phyloP scores from a whole-genome alignment of 2,329 filamentous ascomycete genomes.

The Sphaerostilbella broomeana region DNA sequence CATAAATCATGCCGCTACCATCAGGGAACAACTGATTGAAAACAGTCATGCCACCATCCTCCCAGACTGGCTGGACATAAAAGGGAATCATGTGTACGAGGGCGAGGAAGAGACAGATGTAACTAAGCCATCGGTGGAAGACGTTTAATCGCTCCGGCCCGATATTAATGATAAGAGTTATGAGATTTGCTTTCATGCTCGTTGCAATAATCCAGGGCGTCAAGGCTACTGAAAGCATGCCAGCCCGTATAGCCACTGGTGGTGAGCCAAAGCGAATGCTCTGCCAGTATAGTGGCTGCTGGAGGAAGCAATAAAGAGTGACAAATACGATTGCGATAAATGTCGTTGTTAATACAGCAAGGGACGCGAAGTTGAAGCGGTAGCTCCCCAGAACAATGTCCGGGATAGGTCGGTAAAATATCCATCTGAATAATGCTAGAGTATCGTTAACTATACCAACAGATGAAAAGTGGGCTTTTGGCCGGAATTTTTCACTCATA shows the following conservation, averaged over 20 bases:
- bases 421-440: slow-evolving; percentile 76
- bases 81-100: slow-evolving; percentile 84
- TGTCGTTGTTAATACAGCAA: slow-evolving; percentile 64
- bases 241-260: slow-evolving; percentile 76
- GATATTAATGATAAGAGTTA: slow-evolving; percentile 80
- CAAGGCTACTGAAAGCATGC: slow-evolving; percentile 88
- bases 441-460: slow-evolving; percentile 69
- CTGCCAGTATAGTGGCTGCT: slow-evolving; percentile 82
- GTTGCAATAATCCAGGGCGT: slow-evolving; percentile 88
- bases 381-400: slow-evolving; percentile 61
- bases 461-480: slow-evolving; percentile 68
- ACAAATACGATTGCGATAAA: slow-evolving; percentile 64
- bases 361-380: slow-evolving; percentile 72
- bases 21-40: slow-evolving; percentile 65
- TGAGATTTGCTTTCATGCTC: slow-evolving; percentile 83
- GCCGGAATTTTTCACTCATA: slow-evolving; percentile 52
- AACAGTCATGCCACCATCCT: slow-evolving; percentile 64
- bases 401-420: slow-evolving; percentile 83
- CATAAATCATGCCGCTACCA: slow-evolving; percentile 66
- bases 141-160: slow-evolving; percentile 90
- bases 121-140: slow-evolving; percentile 85
- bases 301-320: slow-evolving; percentile 75
- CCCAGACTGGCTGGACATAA: slow-evolving; percentile 81
- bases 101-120: slow-evolving; percentile 75
- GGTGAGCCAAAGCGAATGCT: slow-evolving; percentile 84